Evolutionary conservation across 139 green algal species (phyloP), one percentile per base, ranked within the genome.

Genomic region (Chlamydomonas sp.): DNA sequence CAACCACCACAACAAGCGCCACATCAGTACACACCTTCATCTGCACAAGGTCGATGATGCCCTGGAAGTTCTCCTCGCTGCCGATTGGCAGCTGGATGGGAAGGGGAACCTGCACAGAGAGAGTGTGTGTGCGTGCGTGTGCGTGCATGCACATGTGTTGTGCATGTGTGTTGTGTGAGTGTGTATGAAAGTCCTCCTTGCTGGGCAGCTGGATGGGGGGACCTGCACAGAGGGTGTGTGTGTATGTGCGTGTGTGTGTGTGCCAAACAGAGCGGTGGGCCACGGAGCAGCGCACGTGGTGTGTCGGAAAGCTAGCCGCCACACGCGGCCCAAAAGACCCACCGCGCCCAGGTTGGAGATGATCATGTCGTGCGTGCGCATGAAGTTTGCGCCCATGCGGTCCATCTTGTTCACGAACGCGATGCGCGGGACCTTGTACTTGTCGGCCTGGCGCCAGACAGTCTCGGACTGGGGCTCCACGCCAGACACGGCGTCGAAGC

Each of bases 381-480:
- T 95, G 81, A 97, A 99, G 88, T 99, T 91, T 69, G 95, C 95
- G 28, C 95, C 95, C 86, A 97, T 89, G 48, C 95, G 84, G 85
- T 99, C 95, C 95, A 99, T 99, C 89, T 99, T 99, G 90, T 99
- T 99, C 22, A 99, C 91, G 70, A 98, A 99, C 83, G 90, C 97
- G 79, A 99, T 92, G 66, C 95, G 89, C 2, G 85, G 92, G 54
- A 97, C 71, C 71, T 86, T 87, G 84, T 99, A 99, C 84, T 97
- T 97, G 86, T 98, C 91, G 58, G 94, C 95, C 88, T 99, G 95
- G 69, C 95, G 90, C 95, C 95, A 99, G 73, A 99, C 95, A 35
- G 91, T 95, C 86, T 96, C 95, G 0, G 82, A 85, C 86, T 99
- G 95, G 3, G 95, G 95, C 91, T 99, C 95, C 43, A 99, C 95